Evolutionary conservation across 495 filamentous ascomycete species (phyloP).

Genomic region (Lindgomyces ingoldianus): DNA sequence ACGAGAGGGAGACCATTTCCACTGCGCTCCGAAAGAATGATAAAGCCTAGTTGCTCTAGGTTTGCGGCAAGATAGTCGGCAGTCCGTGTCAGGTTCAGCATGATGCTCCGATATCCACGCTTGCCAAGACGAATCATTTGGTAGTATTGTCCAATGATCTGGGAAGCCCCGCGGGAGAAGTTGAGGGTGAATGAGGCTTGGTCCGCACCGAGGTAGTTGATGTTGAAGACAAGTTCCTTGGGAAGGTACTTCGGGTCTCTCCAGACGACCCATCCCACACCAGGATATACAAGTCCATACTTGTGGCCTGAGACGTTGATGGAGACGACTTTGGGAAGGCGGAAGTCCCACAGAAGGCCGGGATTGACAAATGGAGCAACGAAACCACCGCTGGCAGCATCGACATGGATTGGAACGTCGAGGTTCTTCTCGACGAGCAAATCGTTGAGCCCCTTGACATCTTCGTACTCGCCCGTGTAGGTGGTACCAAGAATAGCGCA

Average conservation of each 20-base stretch:
- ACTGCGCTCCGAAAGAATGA: constrained; percentile 75
- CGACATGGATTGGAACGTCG: constrained; percentile 84
- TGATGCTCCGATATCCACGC: constrained; percentile 81
- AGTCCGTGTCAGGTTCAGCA: constrained; percentile 81
- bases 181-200: constrained; percentile 98
- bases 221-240: constrained; percentile 92
- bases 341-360: constrained; percentile 82
- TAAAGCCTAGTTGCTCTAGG: constrained; percentile 72
- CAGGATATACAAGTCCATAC: constrained; percentile 79
- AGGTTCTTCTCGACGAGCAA: constrained; percentile 68
- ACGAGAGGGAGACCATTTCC: constrained; percentile 82
- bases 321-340: constrained; percentile 78
- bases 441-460: constrained; percentile 86
- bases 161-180: constrained; percentile 89
- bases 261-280: constrained; percentile 93
- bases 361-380: constrained; percentile 87
- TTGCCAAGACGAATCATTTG: constrained; percentile 91
- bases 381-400: constrained; percentile 87
- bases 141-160: constrained; percentile 95
- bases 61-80: constrained; percentile 74
- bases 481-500: constrained; percentile 87
- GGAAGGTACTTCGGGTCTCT: constrained; percentile 79
- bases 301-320: constrained; percentile 96
- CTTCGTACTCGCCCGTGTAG: constrained; percentile 95
- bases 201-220: constrained; percentile 93